Conservation (phyloP, 805 yeast genomes). For the Candida nonsorbophila region DNA sequence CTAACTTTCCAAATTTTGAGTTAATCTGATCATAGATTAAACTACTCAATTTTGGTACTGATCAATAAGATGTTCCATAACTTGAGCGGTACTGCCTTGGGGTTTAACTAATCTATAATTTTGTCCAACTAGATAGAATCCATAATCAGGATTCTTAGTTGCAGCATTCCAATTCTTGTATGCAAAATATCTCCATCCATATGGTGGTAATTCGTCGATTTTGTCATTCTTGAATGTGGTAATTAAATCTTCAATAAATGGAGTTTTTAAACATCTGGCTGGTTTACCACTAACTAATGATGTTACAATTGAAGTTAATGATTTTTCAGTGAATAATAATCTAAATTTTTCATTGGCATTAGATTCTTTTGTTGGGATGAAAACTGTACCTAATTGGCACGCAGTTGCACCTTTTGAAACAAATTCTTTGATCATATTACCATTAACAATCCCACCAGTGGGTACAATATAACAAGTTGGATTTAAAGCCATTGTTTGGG, state of each 20-base stretch:
- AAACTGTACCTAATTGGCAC: constrained; percentile 53
- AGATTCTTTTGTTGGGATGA: constrained; percentile 34
- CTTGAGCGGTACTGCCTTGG: constrained; percentile 13
- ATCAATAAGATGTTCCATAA: too few species aligned
- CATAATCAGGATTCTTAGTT: constrained; percentile 9
- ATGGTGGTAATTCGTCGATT: constrained; percentile 22
- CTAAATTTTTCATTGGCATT: constrained; percentile 13
- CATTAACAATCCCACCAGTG: constrained; percentile 49
- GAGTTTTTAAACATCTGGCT: constrained; percentile 33
- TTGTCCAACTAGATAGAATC: constrained; percentile 32
- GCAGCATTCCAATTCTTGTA: constrained; percentile 18
- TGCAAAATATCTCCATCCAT: constrained; percentile 28
- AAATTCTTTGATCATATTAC: constrained; percentile 20
- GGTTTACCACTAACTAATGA: constrained; percentile 31
- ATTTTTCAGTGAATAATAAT: constrained; percentile 4
- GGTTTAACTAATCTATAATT: constrained; percentile 20
- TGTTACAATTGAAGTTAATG: constrained; percentile 23
- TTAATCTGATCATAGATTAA: too few species aligned
- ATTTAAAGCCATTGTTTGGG: constrained; percentile 11
- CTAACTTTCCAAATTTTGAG: too few species aligned
- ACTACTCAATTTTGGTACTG: too few species aligned
- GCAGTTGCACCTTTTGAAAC: constrained; percentile 43
- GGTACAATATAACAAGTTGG: constrained; percentile 29
- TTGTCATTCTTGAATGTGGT: constrained; percentile 2
- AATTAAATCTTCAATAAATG: constrained; percentile 19